These are phyloP conservation scores for Curvularia hawaiiensis DNA, from an alignment of 2,329 filamentous ascomycete species.

Conservation along the genomic window DNA sequence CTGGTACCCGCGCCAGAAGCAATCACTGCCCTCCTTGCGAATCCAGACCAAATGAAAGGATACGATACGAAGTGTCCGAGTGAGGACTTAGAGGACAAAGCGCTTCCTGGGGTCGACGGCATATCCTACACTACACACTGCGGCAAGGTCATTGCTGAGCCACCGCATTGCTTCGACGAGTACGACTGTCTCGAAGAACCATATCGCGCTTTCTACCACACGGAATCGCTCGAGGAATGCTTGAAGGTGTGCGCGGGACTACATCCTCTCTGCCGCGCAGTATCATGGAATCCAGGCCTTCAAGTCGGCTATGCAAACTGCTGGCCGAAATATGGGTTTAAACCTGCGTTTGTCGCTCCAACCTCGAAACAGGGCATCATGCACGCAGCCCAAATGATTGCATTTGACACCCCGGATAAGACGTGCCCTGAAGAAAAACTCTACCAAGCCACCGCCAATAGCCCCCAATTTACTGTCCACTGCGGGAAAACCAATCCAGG, in stretches of 20 bases:
- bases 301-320: slow-evolving; percentile 43
- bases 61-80: slow-evolving; percentile 31
- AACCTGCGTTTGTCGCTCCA: slow-evolving; percentile 15
- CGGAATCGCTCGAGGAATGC: slow-evolving; percentile 35
- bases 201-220: slow-evolving; percentile 37
- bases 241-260: slow-evolving; percentile 33
- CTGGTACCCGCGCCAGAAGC: slow-evolving; percentile 18
- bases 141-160: slow-evolving; percentile 28
- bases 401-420: slow-evolving; percentile 27
- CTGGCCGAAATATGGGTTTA: slow-evolving; percentile 34
- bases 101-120: slow-evolving; percentile 26
- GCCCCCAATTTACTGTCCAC: slow-evolving; percentile 35
- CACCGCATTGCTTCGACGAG: slow-evolving; percentile 27
- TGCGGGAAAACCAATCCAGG: slow-evolving; percentile 38
- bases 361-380: slow-evolving; percentile 19
- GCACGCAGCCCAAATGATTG: slow-evolving; percentile 35
- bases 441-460: slow-evolving; percentile 17
- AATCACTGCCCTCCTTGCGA: slow-evolving; percentile 29
- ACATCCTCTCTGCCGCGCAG: slow-evolving; percentile 38
- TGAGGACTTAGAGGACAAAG: slow-evolving; percentile 28
- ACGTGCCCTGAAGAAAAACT: slow-evolving; percentile 23
- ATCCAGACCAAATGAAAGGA: slow-evolving; percentile 23
- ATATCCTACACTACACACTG: slow-evolving; percentile 39
- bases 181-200: slow-evolving; percentile 21
- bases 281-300: slow-evolving; percentile 35